Percentiles rank a stretch among this genome's conserved stretches.
Evolutionary conservation across 768 basidiomycete species (phyloP).

Genomic region (Termitomyces bulborhizus): DNA sequence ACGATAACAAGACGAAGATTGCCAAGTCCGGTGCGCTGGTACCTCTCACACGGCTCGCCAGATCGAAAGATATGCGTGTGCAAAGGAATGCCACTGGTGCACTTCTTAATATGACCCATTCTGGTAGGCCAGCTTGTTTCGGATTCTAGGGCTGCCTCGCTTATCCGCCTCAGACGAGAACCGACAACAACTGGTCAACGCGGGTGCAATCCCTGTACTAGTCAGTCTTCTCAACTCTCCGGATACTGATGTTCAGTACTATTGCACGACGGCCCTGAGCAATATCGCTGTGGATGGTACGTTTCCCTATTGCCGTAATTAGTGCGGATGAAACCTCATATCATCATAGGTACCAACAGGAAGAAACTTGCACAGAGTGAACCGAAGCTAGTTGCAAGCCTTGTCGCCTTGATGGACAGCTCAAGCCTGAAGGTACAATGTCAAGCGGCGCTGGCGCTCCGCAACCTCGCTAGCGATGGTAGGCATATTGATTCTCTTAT

Average conservation of each 20-base stretch:
- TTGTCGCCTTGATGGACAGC: constrained; percentile 96
- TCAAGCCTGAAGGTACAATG: constrained; percentile 98
- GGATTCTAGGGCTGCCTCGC: not conserved
- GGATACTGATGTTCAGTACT: constrained; percentile 99
- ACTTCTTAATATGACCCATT: constrained; percentile 98
- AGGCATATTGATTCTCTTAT: constrained; percentile 15
- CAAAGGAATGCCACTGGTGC: constrained; percentile 99
- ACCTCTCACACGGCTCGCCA: constrained; percentile 90
- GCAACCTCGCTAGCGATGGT: constrained; percentile 98
- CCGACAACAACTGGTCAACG: constrained; percentile 95
- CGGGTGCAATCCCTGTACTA: constrained; percentile 95
- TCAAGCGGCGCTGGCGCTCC: constrained; percentile 91
- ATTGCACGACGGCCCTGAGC: constrained; percentile 96
- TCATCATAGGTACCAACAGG: constrained; percentile 63
- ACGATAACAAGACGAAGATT: constrained; percentile 99
- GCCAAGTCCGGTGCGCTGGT: constrained; percentile 99
- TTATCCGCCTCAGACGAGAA: constrained; percentile 72
- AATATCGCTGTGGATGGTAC: constrained; percentile 97
- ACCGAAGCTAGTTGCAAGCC: constrained; percentile 88
- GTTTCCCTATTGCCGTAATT: not conserved
- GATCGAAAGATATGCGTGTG: constrained; percentile 98
- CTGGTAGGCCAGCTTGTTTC: constrained; percentile 47
- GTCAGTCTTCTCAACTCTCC: constrained; percentile 91
- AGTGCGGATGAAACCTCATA: not conserved
- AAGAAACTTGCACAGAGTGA: constrained; percentile 93